A percentile compares a stretch with the other conserved stretches of the same genome.
Evolutionary conservation across 129 eudicot genomes (phyloP).

Genomic region (sunflower (Helianthus annuus)): DNA sequence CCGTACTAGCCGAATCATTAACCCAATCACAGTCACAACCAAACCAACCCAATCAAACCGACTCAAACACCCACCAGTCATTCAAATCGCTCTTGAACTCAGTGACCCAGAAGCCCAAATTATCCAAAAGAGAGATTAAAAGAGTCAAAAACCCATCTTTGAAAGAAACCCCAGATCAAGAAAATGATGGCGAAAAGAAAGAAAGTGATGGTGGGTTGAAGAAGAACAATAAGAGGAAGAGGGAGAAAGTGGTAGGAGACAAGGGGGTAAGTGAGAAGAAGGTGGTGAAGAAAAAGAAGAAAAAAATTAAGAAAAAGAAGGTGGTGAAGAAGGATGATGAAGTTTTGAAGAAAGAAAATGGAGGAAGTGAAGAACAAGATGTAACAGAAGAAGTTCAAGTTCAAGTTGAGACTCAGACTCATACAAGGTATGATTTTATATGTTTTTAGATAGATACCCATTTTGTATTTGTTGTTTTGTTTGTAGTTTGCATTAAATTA

Average conservation of each 20-base stretch:
- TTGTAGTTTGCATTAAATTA: constrained; percentile 7
- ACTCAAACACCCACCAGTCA: constrained; percentile 38
- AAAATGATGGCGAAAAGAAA: constrained; percentile 13
- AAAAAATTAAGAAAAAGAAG: constrained; percentile 46
- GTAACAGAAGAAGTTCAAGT: constrained; percentile 17
- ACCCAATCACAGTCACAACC: constrained; percentile 39
- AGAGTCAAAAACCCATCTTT: constrained; percentile 39
- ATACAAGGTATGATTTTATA: constrained; percentile 43
- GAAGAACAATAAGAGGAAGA: constrained; percentile 39
- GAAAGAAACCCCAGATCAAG: constrained; percentile 3
- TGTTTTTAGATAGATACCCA: neutral
- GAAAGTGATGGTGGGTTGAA: constrained; percentile 17
- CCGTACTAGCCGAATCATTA: constrained; percentile 42
- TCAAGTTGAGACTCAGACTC: constrained; percentile 10
- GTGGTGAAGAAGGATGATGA: constrained; percentile 37
- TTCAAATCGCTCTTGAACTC: constrained; percentile 42
- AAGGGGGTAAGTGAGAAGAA: constrained; percentile 25
- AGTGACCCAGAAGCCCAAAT: constrained; percentile 47
- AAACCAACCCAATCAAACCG: constrained; percentile 21
- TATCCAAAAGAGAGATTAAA: constrained; percentile 74
- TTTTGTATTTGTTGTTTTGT: constrained; percentile 4
- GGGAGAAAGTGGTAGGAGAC: constrained; percentile 37
- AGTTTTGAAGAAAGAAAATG: constrained; percentile 29
- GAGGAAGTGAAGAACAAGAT: constrained; percentile 30
- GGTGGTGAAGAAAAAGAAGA: constrained; percentile 44